Conservation (phyloP, 2,329 filamentous ascomycete species). For the Aureobasidium sp. region DNA sequence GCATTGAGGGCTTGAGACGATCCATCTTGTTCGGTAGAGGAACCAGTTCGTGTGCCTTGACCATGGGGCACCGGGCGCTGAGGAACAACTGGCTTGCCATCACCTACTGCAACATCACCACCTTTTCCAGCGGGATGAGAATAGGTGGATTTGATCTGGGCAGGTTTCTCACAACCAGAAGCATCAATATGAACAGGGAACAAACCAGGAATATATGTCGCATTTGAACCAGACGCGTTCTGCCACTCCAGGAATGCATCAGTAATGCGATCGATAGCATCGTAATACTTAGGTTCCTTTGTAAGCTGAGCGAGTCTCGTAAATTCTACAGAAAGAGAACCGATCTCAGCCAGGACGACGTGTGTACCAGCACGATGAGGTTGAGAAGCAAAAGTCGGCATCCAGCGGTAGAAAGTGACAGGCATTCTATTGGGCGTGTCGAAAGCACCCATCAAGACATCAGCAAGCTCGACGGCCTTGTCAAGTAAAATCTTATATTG, state of each 20-base stretch:
- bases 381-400: conserved; percentile 56
- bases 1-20: conserved; percentile 7
- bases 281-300: conserved; percentile 74
- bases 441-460: conserved; percentile 74
- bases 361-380: conserved; percentile 54
- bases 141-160: conserved; percentile 21
- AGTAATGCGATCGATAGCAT: conserved; percentile 80
- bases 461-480: conserved; percentile 72
- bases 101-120: conserved; percentile 5
- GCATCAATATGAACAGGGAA: conserved; percentile 75
- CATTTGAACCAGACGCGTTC: conserved; percentile 33
- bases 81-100: neutral
- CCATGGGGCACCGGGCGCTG: neutral
- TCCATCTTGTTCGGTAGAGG: neutral
- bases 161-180: conserved; percentile 65
- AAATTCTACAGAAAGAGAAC: conserved; percentile 79
- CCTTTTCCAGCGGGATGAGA: neutral
- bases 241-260: conserved; percentile 72
- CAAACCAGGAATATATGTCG: conserved; percentile 66
- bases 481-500: conserved; percentile 62
- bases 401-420: conserved; percentile 71
- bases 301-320: conserved; percentile 83
- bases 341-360: conserved; percentile 62
- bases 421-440: conserved; percentile 95
- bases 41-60: neutral